Evolutionary conservation across 192 early-diverging fungal genomes (phyloP), one percentile per base, ranked within the genome.

Genomic region (Thamnidium elegans): DNA sequence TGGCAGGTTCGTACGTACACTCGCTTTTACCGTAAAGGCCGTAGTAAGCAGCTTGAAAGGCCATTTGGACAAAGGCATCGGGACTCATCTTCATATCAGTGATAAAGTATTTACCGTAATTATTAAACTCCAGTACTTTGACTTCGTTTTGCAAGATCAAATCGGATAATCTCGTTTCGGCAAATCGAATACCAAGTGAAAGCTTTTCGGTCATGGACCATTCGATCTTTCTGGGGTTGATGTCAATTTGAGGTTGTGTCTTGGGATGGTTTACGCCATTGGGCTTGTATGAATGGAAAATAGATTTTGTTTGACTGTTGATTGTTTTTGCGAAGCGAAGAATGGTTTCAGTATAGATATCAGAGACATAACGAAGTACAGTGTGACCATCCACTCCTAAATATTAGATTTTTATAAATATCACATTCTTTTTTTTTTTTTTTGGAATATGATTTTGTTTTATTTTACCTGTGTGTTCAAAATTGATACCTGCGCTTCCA

Each of bases 401-500:
- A 7, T 14, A 19, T 19, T 34, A 44, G 10, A 56, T 5, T 23
- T 15, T 8, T 3, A 4, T 21, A 5, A 15, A 58, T 6, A 42
- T 44, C 19, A 63, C 23, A n/a, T n/a, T n/a, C n/a, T 7, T 17
- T 26, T 21, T 61, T 1, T 5, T 21, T 63, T 63, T 50, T 66
- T 55, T n/a, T 15, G 15, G 7, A 15, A n/a, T 13, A 1, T 11
- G 2, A 47, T 14, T 26, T 26, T 66, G 56, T 46, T 66, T 26
- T 55, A 32, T 55, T 55, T 15, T 68, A 78, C 76, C 76, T 39
- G 91, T 80, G 76, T 95, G 93, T 78, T 96, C 92, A 59, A 92
- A 92, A 74, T 94, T 96, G 46, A 93, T 81, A 63, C 94, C 94
- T 14, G 90, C 81, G 21, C 87, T 84, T 21, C 92, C 94, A 67